Evolutionary conservation across 768 basidiomycete species (phyloP).

Genomic region (Boletellus emodensis): DNA sequence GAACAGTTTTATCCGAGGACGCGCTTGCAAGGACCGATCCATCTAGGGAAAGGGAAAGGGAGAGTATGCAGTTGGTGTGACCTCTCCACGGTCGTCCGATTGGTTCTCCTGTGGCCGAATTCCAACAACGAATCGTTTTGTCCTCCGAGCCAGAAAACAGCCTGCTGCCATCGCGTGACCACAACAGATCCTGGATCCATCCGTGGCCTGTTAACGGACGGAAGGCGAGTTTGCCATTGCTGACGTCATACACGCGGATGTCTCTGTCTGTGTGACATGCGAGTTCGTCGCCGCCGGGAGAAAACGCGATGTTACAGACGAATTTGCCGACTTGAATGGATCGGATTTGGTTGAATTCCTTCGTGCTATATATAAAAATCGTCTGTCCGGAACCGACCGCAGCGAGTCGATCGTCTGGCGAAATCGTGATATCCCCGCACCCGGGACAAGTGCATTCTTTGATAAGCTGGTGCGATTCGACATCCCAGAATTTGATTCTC

Average conservation of each 20-base stretch:
- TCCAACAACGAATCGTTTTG: no score
- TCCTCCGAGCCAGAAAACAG: background rate
- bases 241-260: background rate
- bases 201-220: background rate
- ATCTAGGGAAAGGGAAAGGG: no score
- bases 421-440: background rate
- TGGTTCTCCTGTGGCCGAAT: no score
- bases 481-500: background rate
- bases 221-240: background rate
- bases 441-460: background rate
- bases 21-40: no score
- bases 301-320: no score
- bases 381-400: background rate
- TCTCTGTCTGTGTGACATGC: background rate
- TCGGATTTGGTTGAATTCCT: background rate
- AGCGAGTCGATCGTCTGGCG: background rate
- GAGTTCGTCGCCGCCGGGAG: background rate
- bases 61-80: no score
- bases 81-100: no score
- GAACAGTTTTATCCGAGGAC: no score
- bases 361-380: background rate
- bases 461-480: background rate
- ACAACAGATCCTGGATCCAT: background rate
- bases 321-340: background rate
- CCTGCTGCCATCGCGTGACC: background rate